Base-by-base conservation (phyloP, 495 filamentous ascomycete species). In the Saxophila tyrrhenica region DNA sequence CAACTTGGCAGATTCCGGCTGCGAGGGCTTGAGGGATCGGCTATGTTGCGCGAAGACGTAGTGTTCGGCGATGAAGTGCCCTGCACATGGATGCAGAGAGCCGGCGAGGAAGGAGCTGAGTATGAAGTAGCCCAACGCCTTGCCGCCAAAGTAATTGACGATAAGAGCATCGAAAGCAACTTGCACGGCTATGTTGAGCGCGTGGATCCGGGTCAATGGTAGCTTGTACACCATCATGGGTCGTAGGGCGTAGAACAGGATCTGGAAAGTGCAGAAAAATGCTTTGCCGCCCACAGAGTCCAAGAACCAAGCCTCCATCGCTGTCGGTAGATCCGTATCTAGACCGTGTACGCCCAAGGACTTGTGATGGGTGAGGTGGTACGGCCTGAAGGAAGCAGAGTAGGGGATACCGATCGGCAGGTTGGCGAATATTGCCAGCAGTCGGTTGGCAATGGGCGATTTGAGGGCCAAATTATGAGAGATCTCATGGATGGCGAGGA, bases 191-290 rank as follows among this genome's bases (percentile, higher is more conserved):
- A 97, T 72, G 72, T 99, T 99, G 62, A 87, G 64, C 48, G 81
- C 69, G 71, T 96, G 91, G 52, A 95, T 81, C 64, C 73, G 77
- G 48, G 94, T 97, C 67, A 97, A 78, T 22, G 90, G 87, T 1
- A 96, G 76, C 62, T 82, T 78, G 75, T 94, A 94, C 60, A 99
- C 78, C 72, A 90, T 83, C 84, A 96, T 94, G 50, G 94, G 94
- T 3, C 94, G 88, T n/a, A 99, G 65, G 65, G 94, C 94, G 76
- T 99, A 99, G 80, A 99, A 99, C 65, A 99, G 75, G 68, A 99
- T 96, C 71, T 99, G 94, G 74, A 96, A 97, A 61, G 94, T 97
- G 75, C 87, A 94, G 79, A 99, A 99, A 77, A 99, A 97, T 57
- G 94, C 86, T 68, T 99, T 99, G 62, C 94, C 94, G 17, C 90